Percentiles rank a stretch among this genome's conserved stretches.
phyloP scores from a whole-genome alignment of 2,329 filamentous ascomycete species.

The Penicillium fuscoglaucum region DNA sequence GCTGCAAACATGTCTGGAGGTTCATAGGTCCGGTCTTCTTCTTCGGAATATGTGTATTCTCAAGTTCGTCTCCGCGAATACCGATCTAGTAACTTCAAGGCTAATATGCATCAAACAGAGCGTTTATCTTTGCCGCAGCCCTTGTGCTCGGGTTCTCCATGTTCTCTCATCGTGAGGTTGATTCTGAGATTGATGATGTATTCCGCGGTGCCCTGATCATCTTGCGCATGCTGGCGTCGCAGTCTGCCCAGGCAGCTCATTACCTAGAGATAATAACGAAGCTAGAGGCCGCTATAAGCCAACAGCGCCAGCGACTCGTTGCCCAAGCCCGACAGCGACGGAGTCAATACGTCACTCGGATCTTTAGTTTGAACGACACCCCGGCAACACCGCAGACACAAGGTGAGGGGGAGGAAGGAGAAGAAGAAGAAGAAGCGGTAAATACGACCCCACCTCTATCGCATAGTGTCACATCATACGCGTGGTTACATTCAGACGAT shows the following conservation, averaged over 20 bases:
- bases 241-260: constrained; percentile 58
- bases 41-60: constrained; percentile 60
- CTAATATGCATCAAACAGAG: constrained; percentile 35
- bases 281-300: constrained; percentile 48
- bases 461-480: constrained; percentile 13
- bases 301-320: constrained; percentile 40
- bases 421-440: not conserved
- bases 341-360: constrained; percentile 39
- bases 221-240: constrained; percentile 49
- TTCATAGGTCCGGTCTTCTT: constrained; percentile 47
- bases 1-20: constrained; percentile 55
- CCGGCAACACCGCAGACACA: constrained; percentile 13
- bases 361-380: constrained; percentile 35
- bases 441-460: constrained; percentile 4
- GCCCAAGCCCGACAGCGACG: constrained; percentile 31
- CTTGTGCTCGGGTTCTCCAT: constrained; percentile 59
- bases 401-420: constrained; percentile 2
- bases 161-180: constrained; percentile 51
- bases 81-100: not conserved
- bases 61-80: constrained; percentile 47
- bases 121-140: constrained; percentile 58
- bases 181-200: constrained; percentile 42
- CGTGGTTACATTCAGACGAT: constrained; percentile 20
- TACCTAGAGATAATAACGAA: constrained; percentile 58
- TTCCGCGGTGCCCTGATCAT: constrained; percentile 55